Evolutionary conservation across 2,329 filamentous ascomycete species (phyloP).

Genomic region (Diaporthe ilicicola): DNA sequence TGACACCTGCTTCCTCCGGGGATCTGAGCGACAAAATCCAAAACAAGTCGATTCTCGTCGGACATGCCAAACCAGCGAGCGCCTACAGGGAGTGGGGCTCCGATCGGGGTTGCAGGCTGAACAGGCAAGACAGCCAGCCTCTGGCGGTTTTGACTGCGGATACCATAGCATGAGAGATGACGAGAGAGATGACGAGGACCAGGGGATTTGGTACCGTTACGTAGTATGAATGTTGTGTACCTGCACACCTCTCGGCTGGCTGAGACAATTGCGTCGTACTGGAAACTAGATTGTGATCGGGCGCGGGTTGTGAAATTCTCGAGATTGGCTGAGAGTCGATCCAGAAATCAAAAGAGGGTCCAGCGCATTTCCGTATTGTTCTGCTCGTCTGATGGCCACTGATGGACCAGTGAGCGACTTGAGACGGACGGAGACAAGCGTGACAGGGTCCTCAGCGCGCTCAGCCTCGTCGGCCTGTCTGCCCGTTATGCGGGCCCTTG

Average conservation of each 20-base stretch:
- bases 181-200: neutral
- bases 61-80: constrained; percentile 11
- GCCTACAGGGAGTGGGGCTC: neutral
- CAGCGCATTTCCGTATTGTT: neutral
- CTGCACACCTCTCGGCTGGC: neutral
- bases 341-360: constrained; percentile 12
- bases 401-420: neutral
- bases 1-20: constrained; percentile 14
- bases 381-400: neutral
- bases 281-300: constrained; percentile 13
- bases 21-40: constrained; percentile 19
- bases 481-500: neutral
- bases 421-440: neutral
- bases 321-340: constrained; percentile 26
- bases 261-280: neutral
- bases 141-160: neutral
- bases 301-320: constrained; percentile 12
- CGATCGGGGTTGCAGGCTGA: neutral
- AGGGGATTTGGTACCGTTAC: neutral
- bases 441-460: constrained; percentile 8
- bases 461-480: constrained; percentile 17
- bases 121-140: neutral
- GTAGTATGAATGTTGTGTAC: neutral
- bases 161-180: neutral
- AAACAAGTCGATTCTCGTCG: constrained; percentile 17